These are phyloP conservation scores for Crucihimalaya himalaica DNA, from an alignment of 345 rosid genomes.

Conservation along the genomic window DNA sequence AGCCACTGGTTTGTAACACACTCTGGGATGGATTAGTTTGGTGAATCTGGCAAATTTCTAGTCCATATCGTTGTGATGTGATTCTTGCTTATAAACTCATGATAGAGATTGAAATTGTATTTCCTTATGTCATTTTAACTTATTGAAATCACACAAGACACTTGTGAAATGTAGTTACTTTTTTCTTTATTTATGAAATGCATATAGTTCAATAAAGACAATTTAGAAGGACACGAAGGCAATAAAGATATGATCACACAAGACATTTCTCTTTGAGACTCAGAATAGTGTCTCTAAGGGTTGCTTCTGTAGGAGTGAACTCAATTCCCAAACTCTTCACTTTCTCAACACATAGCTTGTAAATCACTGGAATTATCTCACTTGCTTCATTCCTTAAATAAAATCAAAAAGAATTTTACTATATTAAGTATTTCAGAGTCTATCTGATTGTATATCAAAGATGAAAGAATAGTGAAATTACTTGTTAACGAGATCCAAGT, in stretches of 20 bases:
- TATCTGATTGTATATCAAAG: background rate
- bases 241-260: conserved; percentile 2
- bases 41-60: background rate
- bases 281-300: conserved; percentile 58
- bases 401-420: background rate
- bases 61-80: background rate
- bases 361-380: background rate
- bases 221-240: background rate
- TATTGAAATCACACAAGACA: no score
- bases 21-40: background rate
- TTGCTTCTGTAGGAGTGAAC: conserved; percentile 52
- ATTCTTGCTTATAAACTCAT: background rate
- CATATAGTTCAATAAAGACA: background rate
- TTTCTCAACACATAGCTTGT: conserved; percentile 28
- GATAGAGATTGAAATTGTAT: background rate
- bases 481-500: conserved; percentile 22
- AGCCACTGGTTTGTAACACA: background rate
- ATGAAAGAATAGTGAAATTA: background rate
- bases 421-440: background rate
- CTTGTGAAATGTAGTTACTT: no score
- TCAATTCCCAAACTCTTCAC: conserved; percentile 38
- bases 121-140: background rate
- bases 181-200: background rate
- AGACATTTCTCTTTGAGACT: conserved; percentile 44
- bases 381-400: background rate